Percentiles rank a stretch among this genome's conserved stretches.
phyloP scores from a whole-genome alignment of 192 early-diverging fungal genomes.

The Neocallimastix lanati region DNA sequence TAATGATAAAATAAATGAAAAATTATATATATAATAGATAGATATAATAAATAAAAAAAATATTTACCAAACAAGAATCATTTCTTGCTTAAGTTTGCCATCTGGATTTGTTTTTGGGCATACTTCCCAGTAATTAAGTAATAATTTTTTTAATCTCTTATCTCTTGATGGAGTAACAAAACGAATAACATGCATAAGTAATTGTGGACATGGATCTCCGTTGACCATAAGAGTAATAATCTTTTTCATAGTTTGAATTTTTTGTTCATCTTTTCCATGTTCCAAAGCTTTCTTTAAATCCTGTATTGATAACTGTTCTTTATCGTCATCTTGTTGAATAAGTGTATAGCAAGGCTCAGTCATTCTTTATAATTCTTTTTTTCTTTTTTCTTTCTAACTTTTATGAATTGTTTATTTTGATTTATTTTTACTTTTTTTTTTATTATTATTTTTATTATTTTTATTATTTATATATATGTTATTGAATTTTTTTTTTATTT shows the following conservation, averaged over 20 bases:
- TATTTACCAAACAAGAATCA: slow-evolving; percentile 77
- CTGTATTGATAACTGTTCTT: slow-evolving; percentile 51
- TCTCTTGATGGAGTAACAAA: slow-evolving; percentile 91
- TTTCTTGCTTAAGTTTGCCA: slow-evolving; percentile 85
- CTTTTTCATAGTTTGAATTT: slow-evolving; percentile 88
- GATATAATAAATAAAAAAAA: not conserved
- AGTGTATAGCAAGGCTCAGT: slow-evolving; percentile 4
- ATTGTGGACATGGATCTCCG: slow-evolving; percentile 64
- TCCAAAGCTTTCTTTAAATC: slow-evolving; percentile 66
- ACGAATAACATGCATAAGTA: slow-evolving; percentile 96
- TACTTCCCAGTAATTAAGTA: slow-evolving; percentile 94
- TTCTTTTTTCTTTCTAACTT: not conserved
- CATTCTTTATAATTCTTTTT: not conserved
- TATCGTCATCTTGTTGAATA: slow-evolving; percentile 11
- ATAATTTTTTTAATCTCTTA: slow-evolving; percentile 91
- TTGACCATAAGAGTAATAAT: slow-evolving; percentile 77
- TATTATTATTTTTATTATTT: too few species aligned
- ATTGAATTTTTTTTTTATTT: too few species aligned
- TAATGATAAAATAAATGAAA: too few species aligned
- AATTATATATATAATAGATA: too few species aligned
- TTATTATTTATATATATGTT: too few species aligned
- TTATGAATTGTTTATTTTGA: not conserved
- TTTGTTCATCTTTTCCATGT: slow-evolving; percentile 75
- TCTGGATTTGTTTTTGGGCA: slow-evolving; percentile 80
- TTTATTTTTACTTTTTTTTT: not conserved